phyloP scores from a whole-genome alignment of 2,329 filamentous ascomycete species.

The Hymenotorrendiella dingleyae region DNA sequence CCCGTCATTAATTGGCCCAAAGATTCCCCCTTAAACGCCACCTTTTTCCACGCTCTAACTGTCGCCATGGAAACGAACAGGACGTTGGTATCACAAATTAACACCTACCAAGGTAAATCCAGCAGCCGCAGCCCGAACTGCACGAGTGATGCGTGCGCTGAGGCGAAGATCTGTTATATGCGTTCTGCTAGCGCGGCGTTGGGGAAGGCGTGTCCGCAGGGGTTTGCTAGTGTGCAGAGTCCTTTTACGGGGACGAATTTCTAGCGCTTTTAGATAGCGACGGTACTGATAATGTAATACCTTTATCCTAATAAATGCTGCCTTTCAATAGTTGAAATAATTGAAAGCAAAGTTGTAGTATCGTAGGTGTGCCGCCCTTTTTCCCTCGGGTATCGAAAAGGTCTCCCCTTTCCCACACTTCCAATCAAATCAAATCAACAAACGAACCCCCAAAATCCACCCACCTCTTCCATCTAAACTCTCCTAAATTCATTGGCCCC shows the following conservation, averaged over 20 bases:
- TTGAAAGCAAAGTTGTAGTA: not conserved
- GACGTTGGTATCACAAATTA: slow-evolving; percentile 43
- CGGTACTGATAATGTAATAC: not conserved
- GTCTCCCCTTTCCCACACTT: not conserved
- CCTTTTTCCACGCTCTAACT: slow-evolving; percentile 53
- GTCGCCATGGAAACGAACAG: slow-evolving; percentile 49
- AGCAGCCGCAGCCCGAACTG: slow-evolving; percentile 46
- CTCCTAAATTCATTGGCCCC: too few species aligned
- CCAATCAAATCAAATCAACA: not conserved
- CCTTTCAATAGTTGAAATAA: not conserved
- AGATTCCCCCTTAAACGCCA: slow-evolving; percentile 48
- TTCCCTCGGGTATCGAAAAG: not conserved
- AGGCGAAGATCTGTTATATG: slow-evolving; percentile 55
- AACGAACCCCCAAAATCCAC: not conserved
- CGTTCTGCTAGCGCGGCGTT: slow-evolving; percentile 47
- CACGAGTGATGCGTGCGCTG: slow-evolving; percentile 43
- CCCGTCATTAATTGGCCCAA: slow-evolving; percentile 38
- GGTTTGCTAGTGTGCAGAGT: slow-evolving; percentile 38
- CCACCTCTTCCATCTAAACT: too few species aligned
- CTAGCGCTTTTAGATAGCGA: slow-evolving; percentile 1
- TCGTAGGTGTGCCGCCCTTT: not conserved
- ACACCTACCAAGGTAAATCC: slow-evolving; percentile 46
- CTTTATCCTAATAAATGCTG: not conserved
- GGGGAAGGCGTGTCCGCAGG: slow-evolving; percentile 45
- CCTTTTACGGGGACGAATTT: slow-evolving; percentile 33